Conservation (phyloP, 2,329 filamentous ascomycete species). For the Aureobasidium leucospermi region DNA sequence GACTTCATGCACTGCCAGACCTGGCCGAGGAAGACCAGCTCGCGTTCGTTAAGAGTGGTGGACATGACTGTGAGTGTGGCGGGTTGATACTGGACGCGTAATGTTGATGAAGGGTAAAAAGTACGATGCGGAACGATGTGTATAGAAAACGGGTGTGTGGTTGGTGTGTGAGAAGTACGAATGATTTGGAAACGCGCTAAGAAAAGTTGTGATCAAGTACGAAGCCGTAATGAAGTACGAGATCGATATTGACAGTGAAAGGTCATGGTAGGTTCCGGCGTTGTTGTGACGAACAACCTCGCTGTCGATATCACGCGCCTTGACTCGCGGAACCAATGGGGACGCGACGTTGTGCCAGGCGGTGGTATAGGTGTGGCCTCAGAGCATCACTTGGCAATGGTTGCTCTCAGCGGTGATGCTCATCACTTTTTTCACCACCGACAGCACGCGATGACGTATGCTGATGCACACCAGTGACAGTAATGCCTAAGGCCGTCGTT, state of each 20-base stretch:
- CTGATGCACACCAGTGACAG: neutral
- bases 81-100: too few relatives aligned
- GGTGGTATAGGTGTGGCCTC: neutral
- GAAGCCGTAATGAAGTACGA: neutral
- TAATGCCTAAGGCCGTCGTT: neutral
- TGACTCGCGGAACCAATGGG: neutral
- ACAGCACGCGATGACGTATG: neutral
- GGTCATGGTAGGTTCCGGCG: neutral
- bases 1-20: neutral
- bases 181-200: neutral
- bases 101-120: neutral
- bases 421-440: too few relatives aligned
- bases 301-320: neutral
- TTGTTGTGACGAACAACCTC: neutral
- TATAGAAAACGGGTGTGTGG: neutral
- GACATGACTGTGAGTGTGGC: neutral
- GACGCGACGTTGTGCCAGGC: neutral
- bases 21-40: neutral
- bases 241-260: neutral
- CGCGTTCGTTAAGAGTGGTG: neutral
- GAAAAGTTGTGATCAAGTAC: neutral
- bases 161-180: neutral
- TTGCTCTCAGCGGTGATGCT: too few relatives aligned
- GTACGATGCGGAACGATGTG: neutral
- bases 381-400: too few relatives aligned